Conservation (phyloP, 129 eudicot genomes). For the Centaurea solstitialis region DNA sequence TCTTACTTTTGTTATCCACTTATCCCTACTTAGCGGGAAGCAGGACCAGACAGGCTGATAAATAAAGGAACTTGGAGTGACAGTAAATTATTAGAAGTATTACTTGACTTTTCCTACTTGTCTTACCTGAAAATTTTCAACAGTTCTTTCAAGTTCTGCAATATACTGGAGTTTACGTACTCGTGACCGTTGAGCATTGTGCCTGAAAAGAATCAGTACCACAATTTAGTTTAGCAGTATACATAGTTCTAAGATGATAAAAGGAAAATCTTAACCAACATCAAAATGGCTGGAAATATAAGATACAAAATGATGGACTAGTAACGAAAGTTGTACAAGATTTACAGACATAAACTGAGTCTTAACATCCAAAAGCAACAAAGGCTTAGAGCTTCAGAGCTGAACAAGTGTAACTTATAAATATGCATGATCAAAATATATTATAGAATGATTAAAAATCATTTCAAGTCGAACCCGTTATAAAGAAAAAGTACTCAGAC, state of each 20-base stretch:
- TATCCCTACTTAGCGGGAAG: neutral
- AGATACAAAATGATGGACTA: neutral
- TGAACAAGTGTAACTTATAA: neutral
- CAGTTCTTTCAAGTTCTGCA: constrained; percentile 83
- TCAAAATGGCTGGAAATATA: neutral
- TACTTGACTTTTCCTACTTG: neutral
- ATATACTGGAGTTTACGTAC: constrained; percentile 80
- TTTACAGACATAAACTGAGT: constrained; percentile 8
- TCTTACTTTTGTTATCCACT: neutral
- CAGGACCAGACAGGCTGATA: neutral
- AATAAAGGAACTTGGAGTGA: constrained; percentile 2
- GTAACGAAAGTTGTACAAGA: neutral
- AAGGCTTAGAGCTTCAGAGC: neutral
- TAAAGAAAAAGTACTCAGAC: neutral
- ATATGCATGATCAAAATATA: neutral
- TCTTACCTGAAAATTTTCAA: constrained; percentile 57
- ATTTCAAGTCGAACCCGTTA: neutral
- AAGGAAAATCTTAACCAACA: neutral
- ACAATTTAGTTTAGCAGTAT: constrained; percentile 12
- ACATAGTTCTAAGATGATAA: constrained; percentile 8
- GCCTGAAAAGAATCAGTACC: constrained; percentile 45
- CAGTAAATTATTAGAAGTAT: neutral
- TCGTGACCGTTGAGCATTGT: constrained; percentile 78
- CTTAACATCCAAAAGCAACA: neutral
- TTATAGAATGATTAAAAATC: neutral